A percentile compares a stretch with the other conserved stretches of the same genome.
phyloP scores from a whole-genome alignment of 1,139 yeast species.

The Candida sojae region DNA sequence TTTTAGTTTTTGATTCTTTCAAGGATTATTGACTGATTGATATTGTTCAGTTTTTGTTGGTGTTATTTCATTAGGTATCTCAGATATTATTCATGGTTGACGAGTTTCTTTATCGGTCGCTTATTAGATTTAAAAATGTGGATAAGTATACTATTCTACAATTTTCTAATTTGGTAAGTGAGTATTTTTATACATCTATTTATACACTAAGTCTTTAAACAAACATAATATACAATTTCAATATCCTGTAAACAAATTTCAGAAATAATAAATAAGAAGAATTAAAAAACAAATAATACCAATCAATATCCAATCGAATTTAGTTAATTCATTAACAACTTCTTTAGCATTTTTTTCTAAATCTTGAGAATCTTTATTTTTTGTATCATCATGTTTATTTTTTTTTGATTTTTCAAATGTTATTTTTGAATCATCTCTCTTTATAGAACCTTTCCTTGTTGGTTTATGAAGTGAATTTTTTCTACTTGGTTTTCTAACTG shows the following conservation, averaged over 20 bases:
- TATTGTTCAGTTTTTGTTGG: too few species aligned
- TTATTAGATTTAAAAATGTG: too few species aligned
- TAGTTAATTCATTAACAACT: constrained; percentile 1
- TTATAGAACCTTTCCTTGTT: neutral
- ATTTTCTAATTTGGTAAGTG: too few species aligned
- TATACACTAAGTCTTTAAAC: neutral
- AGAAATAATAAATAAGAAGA: neutral
- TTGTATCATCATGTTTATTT: neutral
- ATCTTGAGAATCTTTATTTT: neutral
- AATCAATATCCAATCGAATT: constrained; percentile 7
- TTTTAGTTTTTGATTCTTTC: too few species aligned
- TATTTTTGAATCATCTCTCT: neutral
- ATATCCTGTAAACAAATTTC: neutral
- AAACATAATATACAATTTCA: neutral
- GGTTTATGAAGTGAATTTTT: neutral
- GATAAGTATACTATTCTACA: too few species aligned
- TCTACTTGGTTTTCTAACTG: constrained; percentile 1
- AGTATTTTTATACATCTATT: neutral
- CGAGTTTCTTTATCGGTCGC: too few species aligned
- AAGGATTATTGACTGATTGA: too few species aligned
- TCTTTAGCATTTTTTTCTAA: neutral
- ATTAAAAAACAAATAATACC: neutral
- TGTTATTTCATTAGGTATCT: too few species aligned
- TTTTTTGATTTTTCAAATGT: neutral
- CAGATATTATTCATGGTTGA: too few species aligned